These are phyloP conservation scores for Aspergillus haitiensis DNA, from an alignment of 495 filamentous ascomycete species.

Conservation along the genomic window DNA sequence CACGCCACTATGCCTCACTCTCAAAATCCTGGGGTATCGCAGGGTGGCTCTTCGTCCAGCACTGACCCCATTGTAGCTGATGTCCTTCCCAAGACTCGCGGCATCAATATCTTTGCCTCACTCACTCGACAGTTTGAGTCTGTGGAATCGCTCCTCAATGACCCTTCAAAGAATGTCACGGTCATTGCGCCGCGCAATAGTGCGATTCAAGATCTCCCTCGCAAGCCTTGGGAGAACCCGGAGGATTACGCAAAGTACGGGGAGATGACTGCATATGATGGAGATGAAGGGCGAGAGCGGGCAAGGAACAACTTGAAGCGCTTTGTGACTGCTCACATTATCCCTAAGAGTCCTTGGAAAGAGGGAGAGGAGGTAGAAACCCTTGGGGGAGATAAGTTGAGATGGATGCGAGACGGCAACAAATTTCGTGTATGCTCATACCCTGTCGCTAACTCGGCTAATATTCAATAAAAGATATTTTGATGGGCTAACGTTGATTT, in stretches of 20 bases:
- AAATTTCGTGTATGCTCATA: constrained; percentile 59
- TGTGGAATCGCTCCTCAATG: constrained; percentile 69
- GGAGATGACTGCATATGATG: constrained; percentile 71
- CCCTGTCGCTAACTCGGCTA: neutral
- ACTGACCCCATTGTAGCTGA: constrained; percentile 68
- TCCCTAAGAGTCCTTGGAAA: constrained; percentile 76
- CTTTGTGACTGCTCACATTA: constrained; percentile 87
- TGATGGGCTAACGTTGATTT: constrained; percentile 16
- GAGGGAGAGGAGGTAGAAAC: constrained; percentile 72
- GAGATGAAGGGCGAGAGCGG: constrained; percentile 72
- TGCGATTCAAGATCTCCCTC: constrained; percentile 72
- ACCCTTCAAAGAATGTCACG: constrained; percentile 72
- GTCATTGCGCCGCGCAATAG: constrained; percentile 86
- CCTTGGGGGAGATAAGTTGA: constrained; percentile 69
- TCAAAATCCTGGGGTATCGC: constrained; percentile 18
- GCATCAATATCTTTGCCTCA: constrained; percentile 84
- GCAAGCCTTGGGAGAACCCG: constrained; percentile 94
- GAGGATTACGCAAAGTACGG: constrained; percentile 75
- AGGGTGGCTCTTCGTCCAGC: constrained; percentile 15
- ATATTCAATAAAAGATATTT: neutral
- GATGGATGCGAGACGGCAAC: constrained; percentile 79
- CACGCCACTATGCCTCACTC: constrained; percentile 43
- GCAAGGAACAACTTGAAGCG: constrained; percentile 74
- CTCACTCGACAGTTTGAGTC: constrained; percentile 79
- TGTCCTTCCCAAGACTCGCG: constrained; percentile 76